Percentiles rank a stretch among this genome's conserved stretches.
Evolutionary conservation across 768 basidiomycete species (phyloP).

Genomic region (Pleurotus djamor): DNA sequence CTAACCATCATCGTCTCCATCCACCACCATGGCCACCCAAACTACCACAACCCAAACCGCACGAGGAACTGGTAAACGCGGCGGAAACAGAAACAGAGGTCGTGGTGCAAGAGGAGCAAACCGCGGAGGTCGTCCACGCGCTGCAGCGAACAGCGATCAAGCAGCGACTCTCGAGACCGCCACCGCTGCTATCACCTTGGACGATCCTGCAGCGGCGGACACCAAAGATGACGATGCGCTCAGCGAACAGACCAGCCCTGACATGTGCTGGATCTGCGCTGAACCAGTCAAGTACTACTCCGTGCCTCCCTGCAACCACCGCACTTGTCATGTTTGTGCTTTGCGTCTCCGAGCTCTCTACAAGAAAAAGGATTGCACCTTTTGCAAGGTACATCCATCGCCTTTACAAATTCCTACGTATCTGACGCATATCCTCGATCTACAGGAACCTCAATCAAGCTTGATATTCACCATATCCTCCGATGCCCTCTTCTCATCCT

Average conservation of each 20-base stretch:
- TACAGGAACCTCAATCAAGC: conserved; percentile 66
- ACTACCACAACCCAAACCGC: not conserved
- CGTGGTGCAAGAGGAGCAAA: not conserved
- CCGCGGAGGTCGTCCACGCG: not conserved
- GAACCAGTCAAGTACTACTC: conserved; percentile 91
- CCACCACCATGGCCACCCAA: not conserved
- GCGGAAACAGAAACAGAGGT: conserved; percentile 1
- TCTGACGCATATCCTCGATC: not conserved
- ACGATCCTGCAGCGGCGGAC: not conserved
- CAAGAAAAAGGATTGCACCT: conserved; percentile 92
- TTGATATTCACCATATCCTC: conserved; percentile 75
- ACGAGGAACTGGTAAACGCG: conserved; percentile 1
- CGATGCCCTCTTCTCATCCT: conserved; percentile 60
- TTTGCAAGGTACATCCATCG: conserved; percentile 77
- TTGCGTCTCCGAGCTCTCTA: conserved; percentile 87
- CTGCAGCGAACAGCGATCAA: not conserved
- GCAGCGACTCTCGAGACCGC: not conserved
- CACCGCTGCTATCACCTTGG: not conserved
- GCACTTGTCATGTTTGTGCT: conserved; percentile 94
- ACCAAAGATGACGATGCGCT: conserved; percentile 30
- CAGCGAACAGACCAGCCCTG: not conserved
- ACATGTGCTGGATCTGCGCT: conserved; percentile 90
- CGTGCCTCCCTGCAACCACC: conserved; percentile 87
- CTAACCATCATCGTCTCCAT: not conserved
- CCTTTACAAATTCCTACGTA: not conserved